phyloP scores from a whole-genome alignment of 148 eudicot genomes.

The Camellia japonica region DNA sequence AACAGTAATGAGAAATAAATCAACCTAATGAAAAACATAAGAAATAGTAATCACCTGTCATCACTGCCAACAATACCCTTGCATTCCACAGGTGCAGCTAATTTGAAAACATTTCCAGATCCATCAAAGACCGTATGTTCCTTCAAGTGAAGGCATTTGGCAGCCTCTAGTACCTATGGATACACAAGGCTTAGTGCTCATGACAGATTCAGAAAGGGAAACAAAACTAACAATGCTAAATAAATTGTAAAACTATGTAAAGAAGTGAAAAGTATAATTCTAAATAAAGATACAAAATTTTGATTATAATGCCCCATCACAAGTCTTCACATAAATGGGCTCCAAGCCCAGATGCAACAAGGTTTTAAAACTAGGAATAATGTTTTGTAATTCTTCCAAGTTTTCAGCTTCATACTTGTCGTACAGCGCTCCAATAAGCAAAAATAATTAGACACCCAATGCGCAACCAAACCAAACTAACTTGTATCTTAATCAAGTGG shows the following conservation, averaged over 20 bases:
- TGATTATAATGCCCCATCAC: neutral
- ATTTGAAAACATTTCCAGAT: conserved; percentile 72
- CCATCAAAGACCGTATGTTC: conserved; percentile 93
- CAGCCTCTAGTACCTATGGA: conserved; percentile 82
- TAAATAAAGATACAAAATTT: neutral
- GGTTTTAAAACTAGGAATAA: neutral
- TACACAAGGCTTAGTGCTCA: conserved; percentile 10
- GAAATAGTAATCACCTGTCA: conserved; percentile 64
- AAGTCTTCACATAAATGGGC: conserved; percentile 8
- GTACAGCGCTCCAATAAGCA: neutral
- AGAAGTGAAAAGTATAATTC: neutral
- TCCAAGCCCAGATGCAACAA: neutral
- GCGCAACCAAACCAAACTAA: neutral
- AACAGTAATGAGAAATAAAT: neutral
- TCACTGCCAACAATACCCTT: conserved; percentile 99
- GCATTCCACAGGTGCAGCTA: conserved; percentile 99
- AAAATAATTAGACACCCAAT: neutral
- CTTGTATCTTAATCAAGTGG: too few relatives aligned
- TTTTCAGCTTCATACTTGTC: too few relatives aligned
- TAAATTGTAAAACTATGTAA: neutral
- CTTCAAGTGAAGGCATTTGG: conserved; percentile 86
- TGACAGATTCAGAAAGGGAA: neutral
- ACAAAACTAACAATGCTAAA: neutral
- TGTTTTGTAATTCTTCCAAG: too few relatives aligned
- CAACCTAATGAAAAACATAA: neutral